A percentile compares a stretch with the other conserved stretches of the same genome.
Conservation (phyloP, 129 eudicot genomes). For the Gnaphalium uliginosum region DNA sequence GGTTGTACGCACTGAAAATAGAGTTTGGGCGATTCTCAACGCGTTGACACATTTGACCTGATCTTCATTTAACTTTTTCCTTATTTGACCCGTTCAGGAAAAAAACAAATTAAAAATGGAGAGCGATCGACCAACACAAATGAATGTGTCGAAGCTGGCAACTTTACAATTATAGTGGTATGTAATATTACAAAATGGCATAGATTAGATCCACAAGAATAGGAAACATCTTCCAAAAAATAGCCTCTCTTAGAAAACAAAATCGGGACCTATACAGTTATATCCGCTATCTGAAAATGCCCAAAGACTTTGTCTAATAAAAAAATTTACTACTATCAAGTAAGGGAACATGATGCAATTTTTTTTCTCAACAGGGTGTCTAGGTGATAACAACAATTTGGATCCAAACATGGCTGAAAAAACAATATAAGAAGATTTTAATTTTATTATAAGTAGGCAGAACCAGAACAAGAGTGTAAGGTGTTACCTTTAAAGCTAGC, state of each 20-base stretch:
- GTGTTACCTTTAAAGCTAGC: slow-evolving; percentile 87
- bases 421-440: background rate
- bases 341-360: background rate
- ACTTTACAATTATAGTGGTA: background rate
- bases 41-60: background rate
- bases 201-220: too few species aligned
- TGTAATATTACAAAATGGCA: too few species aligned
- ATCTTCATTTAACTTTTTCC: background rate
- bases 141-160: background rate
- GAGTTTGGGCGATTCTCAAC: background rate
- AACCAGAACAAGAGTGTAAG: background rate
- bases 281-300: background rate
- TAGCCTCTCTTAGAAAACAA: too few species aligned
- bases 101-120: too few species aligned
- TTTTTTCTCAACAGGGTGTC: background rate
- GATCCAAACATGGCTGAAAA: background rate
- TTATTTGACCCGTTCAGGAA: background rate
- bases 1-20: background rate
- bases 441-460: background rate
- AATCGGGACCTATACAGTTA: background rate
- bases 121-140: background rate
- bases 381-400: background rate
- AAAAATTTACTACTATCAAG: background rate
- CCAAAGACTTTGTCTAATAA: background rate
- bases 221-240: too few species aligned